Base-by-base conservation (phyloP, 2,329 filamentous ascomycete genomes). In the Exserohilum rostratum region DNA sequence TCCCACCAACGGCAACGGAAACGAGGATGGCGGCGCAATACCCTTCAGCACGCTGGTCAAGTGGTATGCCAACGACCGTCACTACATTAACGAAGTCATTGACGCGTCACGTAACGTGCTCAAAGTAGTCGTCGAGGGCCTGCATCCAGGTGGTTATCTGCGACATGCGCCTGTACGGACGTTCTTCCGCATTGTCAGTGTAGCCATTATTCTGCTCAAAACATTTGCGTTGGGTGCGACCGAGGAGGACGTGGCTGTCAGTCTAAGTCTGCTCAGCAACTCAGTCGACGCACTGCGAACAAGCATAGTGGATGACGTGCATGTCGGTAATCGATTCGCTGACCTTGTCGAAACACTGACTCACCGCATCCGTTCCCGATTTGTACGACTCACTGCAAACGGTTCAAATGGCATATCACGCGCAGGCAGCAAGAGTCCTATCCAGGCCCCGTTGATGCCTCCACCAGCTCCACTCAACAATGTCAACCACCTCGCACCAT, bases 171-270 rank as follows among this genome's bases (percentile, higher is more conserved):
- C 90, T 0, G 90, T 95, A 4, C 83, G 90, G 42, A 93, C 90
- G 0, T 93, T 93, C 72, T 93, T 95, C 77, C 86, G 90, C 52
- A 93, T 95, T 70, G 91, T 93, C 61, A 90, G 87, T 53, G 90
- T 90, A 3, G 89, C 90, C 58, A 93, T 93, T 85, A 93, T 95
- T 68, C 75, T 95, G 15, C 83, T 95, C 45, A 95, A 88, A 77
- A 93, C 90, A 0, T 93, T 95, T 73, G 90, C 90, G 0, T 82
- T 95, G 1, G 90, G 90, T 15, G 90, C 90, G 1, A 88, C 89
- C 1, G 89, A 90, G 65, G 87, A 87, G 50, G 90, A 95, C 62
- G 88, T 93, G 22, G 86, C 88, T 66, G 82, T 89, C 42, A 90
- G 88, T 59, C 88, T 95, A 27, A 83, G 83, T 6, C 80, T 95